A percentile compares a stretch with the other conserved stretches of the same genome.
Evolutionary conservation across 345 rosid species (phyloP).

Genomic region (Populus euphratica): DNA sequence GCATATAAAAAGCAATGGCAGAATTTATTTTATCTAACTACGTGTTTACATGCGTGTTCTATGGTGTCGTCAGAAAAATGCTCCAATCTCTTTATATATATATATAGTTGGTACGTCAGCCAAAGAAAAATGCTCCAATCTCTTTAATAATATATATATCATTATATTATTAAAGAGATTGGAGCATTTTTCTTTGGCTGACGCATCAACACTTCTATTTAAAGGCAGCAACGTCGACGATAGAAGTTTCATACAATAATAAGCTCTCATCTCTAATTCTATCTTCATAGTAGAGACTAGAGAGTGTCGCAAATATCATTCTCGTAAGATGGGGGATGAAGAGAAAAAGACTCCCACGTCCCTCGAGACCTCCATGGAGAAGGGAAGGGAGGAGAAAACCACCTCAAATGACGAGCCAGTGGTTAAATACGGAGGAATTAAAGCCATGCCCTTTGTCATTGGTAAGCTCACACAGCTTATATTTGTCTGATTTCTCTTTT

Average conservation of each 20-base stretch:
- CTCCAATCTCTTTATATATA: too few relatives aligned
- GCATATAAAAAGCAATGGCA: too few relatives aligned
- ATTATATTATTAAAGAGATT: background rate
- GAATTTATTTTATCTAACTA: too few relatives aligned
- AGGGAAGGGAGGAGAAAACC: background rate
- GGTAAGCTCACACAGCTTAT: background rate
- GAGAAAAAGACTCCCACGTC: background rate
- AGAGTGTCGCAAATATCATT: background rate
- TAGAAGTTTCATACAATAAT: background rate
- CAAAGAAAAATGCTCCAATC: too few relatives aligned
- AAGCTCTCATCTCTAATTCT: background rate
- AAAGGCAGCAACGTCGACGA: background rate
- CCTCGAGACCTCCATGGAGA: constrained; percentile 4
- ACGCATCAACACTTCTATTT: background rate
- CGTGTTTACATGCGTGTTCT: too few relatives aligned
- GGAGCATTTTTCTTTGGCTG: background rate
- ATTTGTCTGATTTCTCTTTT: too few relatives aligned
- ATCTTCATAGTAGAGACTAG: background rate
- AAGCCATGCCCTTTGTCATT: constrained; percentile 26
- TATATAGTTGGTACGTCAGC: too few relatives aligned
- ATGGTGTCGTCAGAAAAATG: too few relatives aligned
- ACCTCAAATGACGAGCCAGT: background rate
- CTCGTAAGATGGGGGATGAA: background rate
- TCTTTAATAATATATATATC: too few relatives aligned
- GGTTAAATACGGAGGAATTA: constrained; percentile 19